phyloP scores from a whole-genome alignment of 352 stramenopile genomes.

The Paralagenidium karlingii region DNA sequence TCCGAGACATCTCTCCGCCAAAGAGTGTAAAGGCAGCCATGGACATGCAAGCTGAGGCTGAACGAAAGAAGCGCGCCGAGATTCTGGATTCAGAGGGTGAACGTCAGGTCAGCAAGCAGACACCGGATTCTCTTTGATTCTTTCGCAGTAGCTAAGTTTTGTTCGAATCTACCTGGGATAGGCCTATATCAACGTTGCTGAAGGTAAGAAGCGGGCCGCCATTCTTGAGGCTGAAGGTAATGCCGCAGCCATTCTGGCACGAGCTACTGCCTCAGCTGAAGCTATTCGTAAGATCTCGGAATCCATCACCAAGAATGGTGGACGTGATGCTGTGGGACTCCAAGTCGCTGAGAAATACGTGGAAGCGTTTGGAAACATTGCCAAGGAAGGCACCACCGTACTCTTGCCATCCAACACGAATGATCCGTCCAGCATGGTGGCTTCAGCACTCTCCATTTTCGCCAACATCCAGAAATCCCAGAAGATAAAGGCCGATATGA shows the following conservation, averaged over 20 bases:
- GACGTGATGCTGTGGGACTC: slow-evolving; percentile 69
- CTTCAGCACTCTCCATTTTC: slow-evolving; percentile 82
- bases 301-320: slow-evolving; percentile 52
- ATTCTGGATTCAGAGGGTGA: slow-evolving; percentile 87
- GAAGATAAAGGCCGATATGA: slow-evolving; percentile 6
- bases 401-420: slow-evolving; percentile 66
- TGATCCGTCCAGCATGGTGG: slow-evolving; percentile 83
- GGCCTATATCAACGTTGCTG: slow-evolving; percentile 85
- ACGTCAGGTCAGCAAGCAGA: slow-evolving; percentile 31
- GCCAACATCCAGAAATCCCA: slow-evolving; percentile 64
- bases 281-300: slow-evolving; percentile 65
- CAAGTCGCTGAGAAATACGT: slow-evolving; percentile 88
- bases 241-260: slow-evolving; percentile 70
- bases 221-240: slow-evolving; percentile 77
- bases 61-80: slow-evolving; percentile 85
- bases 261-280: slow-evolving; percentile 67
- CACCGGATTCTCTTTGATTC: no score
- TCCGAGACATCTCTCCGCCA: slow-evolving; percentile 81
- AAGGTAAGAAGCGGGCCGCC: slow-evolving; percentile 83
- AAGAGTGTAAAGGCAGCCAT: slow-evolving; percentile 81
- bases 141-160: not conserved
- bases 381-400: slow-evolving; percentile 83
- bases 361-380: slow-evolving; percentile 83
- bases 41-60: slow-evolving; percentile 88
- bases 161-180: slow-evolving; percentile 16